These are phyloP conservation scores for Nicotiana obtusifolia DNA, from an alignment of 257 asterid genomes.

Conservation along the genomic window DNA sequence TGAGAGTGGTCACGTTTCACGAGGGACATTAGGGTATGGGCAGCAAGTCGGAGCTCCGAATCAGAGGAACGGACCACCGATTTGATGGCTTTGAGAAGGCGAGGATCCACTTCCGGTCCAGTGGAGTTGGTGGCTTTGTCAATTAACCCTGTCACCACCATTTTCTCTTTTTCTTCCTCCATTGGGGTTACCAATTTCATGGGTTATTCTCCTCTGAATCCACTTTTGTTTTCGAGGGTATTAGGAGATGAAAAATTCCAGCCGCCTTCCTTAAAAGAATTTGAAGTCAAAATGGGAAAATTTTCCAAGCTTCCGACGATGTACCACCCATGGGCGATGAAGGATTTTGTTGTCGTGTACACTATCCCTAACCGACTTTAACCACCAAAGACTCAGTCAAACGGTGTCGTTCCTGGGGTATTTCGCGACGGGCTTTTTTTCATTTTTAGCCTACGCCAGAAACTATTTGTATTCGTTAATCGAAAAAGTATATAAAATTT, in stretches of 20 bases:
- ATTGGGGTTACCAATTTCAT: slow-evolving; percentile 5
- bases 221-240: neutral
- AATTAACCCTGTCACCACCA: slow-evolving; percentile 38
- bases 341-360: neutral
- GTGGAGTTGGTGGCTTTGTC: slow-evolving; percentile 70
- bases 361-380: slow-evolving; percentile 5
- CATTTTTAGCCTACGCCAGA: too few species aligned
- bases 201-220: neutral
- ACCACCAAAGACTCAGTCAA: neutral
- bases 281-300: too few species aligned
- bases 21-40: slow-evolving; percentile 67
- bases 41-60: slow-evolving; percentile 68
- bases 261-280: neutral
- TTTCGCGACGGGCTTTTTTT: too few species aligned
- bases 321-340: neutral
- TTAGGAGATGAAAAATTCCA: neutral
- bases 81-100: slow-evolving; percentile 81
- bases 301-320: too few species aligned
- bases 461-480: too few species aligned
- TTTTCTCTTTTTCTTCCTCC: slow-evolving; percentile 33
- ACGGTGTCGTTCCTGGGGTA: neutral
- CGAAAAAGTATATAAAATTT: too few species aligned
- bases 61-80: slow-evolving; percentile 71
- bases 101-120: slow-evolving; percentile 70
- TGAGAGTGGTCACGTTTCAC: slow-evolving; percentile 92